These are phyloP conservation scores for Thymus quinquecostatus DNA, from an alignment of 257 asterid genomes.

Conservation along the genomic window DNA sequence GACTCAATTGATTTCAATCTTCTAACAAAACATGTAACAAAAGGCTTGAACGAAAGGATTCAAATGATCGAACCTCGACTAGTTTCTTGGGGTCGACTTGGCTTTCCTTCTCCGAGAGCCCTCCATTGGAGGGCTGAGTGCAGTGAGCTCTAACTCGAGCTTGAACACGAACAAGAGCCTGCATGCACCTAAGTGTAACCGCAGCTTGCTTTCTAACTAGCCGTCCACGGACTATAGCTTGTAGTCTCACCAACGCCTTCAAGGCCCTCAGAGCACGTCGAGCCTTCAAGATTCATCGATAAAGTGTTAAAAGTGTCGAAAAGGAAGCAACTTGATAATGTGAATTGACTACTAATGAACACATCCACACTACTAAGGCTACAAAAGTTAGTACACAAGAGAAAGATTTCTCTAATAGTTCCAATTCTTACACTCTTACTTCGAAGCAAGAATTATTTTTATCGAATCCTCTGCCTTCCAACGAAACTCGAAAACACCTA, in stretches of 20 bases:
- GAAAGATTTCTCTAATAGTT: neutral
- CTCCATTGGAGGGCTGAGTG: conserved; percentile 45
- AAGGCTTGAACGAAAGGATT: neutral
- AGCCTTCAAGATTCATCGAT: conserved; percentile 53
- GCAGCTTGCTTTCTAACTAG: conserved; percentile 86
- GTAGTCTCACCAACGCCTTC: conserved; percentile 84
- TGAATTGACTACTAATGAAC: neutral
- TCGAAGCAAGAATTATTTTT: neutral
- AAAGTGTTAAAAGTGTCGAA: neutral
- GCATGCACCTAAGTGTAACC: conserved; percentile 84
- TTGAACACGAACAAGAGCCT: conserved; percentile 83
- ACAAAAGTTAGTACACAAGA: neutral
- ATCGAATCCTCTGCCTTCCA: neutral
- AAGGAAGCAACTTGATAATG: neutral
- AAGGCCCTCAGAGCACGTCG: conserved; percentile 87
- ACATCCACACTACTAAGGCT: neutral
- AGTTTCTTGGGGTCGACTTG: conserved; percentile 49
- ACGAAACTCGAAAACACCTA: neutral
- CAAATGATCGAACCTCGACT: conserved; percentile 60
- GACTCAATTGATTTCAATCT: neutral
- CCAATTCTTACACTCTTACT: neutral
- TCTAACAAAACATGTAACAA: neutral
- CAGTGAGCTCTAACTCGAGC: conserved; percentile 77
- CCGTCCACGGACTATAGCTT: conserved; percentile 90
- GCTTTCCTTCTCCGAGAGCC: conserved; percentile 23